Evolutionary conservation across 257 asterid genomes (phyloP).

Genomic region (Asclepias syriaca): DNA sequence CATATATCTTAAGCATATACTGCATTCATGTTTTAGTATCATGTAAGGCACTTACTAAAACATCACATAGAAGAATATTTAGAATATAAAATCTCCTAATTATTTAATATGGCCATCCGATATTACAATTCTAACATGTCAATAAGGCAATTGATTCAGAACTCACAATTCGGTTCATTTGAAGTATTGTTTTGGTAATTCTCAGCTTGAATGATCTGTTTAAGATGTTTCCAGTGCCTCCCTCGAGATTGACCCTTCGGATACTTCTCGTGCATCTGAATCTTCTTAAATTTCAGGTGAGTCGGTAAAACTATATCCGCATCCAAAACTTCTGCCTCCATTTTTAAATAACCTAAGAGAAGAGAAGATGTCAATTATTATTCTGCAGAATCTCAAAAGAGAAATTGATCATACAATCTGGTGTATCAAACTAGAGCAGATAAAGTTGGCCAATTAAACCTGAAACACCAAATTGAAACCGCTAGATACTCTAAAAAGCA

Average conservation of each 20-base stretch:
- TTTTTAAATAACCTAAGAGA: conserved; percentile 7
- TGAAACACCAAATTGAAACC: no score
- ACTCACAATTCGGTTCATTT: conserved; percentile 68
- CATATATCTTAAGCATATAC: background rate
- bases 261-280: conserved; percentile 85
- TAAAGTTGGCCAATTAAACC: no score
- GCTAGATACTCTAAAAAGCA: no score
- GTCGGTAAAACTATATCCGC: conserved; percentile 76
- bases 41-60: background rate
- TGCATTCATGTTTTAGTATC: background rate
- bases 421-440: no score
- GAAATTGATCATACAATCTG: no score
- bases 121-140: background rate
- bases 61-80: background rate
- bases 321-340: conserved; percentile 87
- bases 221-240: conserved; percentile 89
- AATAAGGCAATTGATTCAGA: background rate
- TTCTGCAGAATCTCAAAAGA: background rate
- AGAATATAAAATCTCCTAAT: background rate
- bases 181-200: conserved; percentile 72
- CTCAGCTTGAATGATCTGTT: conserved; percentile 84
- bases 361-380: background rate
- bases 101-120: background rate
- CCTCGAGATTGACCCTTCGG: conserved; percentile 89
- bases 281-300: conserved; percentile 72